Conservation (phyloP, 352 stramenopile genomes). For the Globisporangium polare region DNA sequence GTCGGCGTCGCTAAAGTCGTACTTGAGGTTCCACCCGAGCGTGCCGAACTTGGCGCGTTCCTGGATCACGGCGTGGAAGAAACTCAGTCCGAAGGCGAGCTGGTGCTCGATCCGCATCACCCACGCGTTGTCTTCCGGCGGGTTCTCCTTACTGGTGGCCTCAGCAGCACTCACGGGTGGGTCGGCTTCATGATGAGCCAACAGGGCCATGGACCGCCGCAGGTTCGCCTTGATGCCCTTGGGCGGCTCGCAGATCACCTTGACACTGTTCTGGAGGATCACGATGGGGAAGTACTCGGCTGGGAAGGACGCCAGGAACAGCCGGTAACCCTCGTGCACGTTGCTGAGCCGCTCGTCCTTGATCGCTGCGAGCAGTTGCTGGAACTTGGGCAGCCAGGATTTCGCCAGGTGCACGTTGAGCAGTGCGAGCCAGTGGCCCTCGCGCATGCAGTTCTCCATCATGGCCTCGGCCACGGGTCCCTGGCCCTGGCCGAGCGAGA, state of each 20-base stretch:
- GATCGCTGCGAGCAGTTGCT: conserved; percentile 35
- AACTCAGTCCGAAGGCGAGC: conserved; percentile 66
- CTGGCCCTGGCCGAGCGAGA: conserved; percentile 78
- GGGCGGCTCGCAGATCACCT: conserved; percentile 76
- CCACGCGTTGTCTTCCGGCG: conserved; percentile 1
- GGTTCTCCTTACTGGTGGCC: not conserved
- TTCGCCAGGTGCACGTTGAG: conserved; percentile 78
- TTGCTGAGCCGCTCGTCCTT: conserved; percentile 27
- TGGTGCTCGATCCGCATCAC: conserved; percentile 36
- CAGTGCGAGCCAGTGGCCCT: conserved; percentile 66
- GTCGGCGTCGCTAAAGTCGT: conserved; percentile 79
- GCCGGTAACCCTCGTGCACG: conserved; percentile 52
- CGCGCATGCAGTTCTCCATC: conserved; percentile 36
- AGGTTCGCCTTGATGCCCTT: conserved; percentile 73
- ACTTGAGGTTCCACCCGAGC: conserved; percentile 73
- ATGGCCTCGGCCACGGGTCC: conserved; percentile 59
- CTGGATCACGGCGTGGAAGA: conserved; percentile 78
- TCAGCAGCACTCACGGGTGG: not conserved
- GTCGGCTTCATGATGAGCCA: conserved; percentile 13
- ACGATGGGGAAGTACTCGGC: conserved; percentile 64
- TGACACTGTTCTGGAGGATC: conserved; percentile 72
- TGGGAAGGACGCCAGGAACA: conserved; percentile 72
- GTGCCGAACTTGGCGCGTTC: conserved; percentile 73
- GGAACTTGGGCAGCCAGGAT: conserved; percentile 69
- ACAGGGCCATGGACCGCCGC: conserved; percentile 54